Base-by-base conservation (phyloP, 78 protist species). In the Emiliania huxleyi region DNA sequence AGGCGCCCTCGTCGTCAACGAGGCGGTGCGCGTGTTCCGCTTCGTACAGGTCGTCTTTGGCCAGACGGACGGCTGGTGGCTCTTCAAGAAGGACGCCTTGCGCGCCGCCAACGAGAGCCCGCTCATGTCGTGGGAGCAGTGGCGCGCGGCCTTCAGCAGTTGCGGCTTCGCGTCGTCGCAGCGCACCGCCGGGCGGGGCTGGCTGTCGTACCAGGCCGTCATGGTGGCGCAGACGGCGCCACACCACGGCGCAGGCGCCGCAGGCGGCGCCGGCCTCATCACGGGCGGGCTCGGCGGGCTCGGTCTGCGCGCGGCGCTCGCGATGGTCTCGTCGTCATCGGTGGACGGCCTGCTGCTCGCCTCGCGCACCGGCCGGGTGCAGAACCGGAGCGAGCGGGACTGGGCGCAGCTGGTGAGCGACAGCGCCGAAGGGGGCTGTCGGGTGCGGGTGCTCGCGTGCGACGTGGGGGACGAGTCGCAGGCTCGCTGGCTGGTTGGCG, bases 271-370 rank as follows among this genome's bases (percentile, higher is more conserved):
- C 0, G n/a, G n/a, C 37, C 25, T 77, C 40, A 29, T 91, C 49
- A 77, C 93, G 29, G 93, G 93, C 45, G 93, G 93, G 26, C 40
- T 23, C 6, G 93, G 93, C 56, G 93, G 90, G 42, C 93, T 91
- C 29, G 93, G 93, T 0, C 49, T 73, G n/a, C 23, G 8, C 23
- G 25, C 49, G 33, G 48, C 83, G 52, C 23, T 37, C 29, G 23
- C 2, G 48, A 48, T 91, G 90, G 35, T 15, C 62, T 8, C 62
- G 15, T 15, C 29, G 8, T 15, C 8, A 8, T 8, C 8, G 29
- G 62, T 52, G 62, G 62, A 8, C 15, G 62, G 62, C 29, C 62
- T 52, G 8, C 29, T 52, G 62, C 83, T 37, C 23, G 44, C 45
- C 43, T 45, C 79, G 92, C 83, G 43, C 25, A 6, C 46, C 26